Base-by-base conservation (phyloP, 345 rosid species). In the Eucalyptus sp. region DNA sequence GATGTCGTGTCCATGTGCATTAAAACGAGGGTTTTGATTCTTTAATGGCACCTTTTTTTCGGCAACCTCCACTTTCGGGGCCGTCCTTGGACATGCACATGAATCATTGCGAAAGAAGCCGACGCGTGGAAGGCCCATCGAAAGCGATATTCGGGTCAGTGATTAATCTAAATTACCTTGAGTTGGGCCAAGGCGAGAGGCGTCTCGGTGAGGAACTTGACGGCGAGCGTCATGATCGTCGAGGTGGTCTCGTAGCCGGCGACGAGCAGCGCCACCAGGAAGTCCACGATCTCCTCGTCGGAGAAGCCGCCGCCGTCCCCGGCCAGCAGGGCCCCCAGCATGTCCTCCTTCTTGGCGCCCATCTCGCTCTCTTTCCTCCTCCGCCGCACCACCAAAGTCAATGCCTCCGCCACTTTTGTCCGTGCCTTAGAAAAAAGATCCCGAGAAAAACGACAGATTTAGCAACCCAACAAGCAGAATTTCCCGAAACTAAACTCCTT, bases 241-340 rank as follows among this genome's bases (percentile, higher is more conserved):
- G 99, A 96, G 17, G 99, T 97, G 49, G 99, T 98, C 92, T 98
- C 99, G 88, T 98, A 97, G 87, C 99, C 99, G 29, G 99, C 99
- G 41, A 98, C 99, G 4, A 98, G 94, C 80, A 98, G 62, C 60
- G 99, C 98, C 81, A 98, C 91, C 93, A 98, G 46, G 92, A 98
- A 98, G 90, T 98, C 99, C 20, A 96, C 99, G 7, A 98, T 95
- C 89, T 95, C 93, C 89, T 95, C 97, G 44, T 97, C 99, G 89
- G 99, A 96, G 86, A 97, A 96, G 1, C 64, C 62, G 10, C 93
- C 91, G 50, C 94, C 95, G 9, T 93, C 97, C 18, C 93, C 96
- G 33, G 94, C 94, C 54, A 98, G 91, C 16, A 98, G 94, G 17
- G 99, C 99, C 14, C 89, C 97, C 7, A 98, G 90, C 96, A 98